Evolutionary conservation across 306 rosid species (phyloP).

Genomic region (Oxytropis ochrocephala): DNA sequence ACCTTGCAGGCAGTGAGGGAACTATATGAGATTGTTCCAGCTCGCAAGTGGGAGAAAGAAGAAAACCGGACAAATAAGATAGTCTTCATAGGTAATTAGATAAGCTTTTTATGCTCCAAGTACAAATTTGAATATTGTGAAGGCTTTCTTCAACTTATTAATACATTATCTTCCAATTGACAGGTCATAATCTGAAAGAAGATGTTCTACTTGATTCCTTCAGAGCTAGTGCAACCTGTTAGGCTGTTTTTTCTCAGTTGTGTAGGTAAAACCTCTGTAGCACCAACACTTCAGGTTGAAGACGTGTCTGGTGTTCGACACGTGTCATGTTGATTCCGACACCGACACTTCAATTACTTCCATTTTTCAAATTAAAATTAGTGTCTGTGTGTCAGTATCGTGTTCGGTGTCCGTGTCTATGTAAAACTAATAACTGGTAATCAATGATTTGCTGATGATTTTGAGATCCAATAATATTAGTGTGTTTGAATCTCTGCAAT

Average conservation of each 20-base stretch:
- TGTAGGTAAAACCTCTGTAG: background rate
- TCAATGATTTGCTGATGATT: background rate
- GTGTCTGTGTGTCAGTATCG: too few species aligned
- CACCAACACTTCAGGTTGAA: too few species aligned
- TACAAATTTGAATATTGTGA: background rate
- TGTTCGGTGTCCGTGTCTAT: too few species aligned
- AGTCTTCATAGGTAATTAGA: constrained; percentile 71
- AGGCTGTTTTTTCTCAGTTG: background rate
- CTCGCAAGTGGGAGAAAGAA: constrained; percentile 68
- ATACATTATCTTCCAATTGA: constrained; percentile 4
- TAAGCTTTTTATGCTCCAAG: background rate
- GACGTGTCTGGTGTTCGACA: too few species aligned
- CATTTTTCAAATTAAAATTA: too few species aligned
- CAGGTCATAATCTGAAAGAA: constrained; percentile 51
- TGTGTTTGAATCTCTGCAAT: background rate
- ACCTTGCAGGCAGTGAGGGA: constrained; percentile 79
- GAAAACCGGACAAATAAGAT: constrained; percentile 69
- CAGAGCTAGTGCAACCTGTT: constrained; percentile 22
- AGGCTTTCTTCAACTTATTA: background rate
- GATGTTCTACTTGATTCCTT: constrained; percentile 35
- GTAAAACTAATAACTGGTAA: background rate
- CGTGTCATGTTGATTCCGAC: too few species aligned
- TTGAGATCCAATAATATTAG: constrained; percentile 1
- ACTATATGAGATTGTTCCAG: constrained; percentile 78
- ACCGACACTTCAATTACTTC: too few species aligned